Evolutionary conservation across 2,329 filamentous ascomycete genomes (phyloP), one percentile per base, ranked within the genome.

Genomic region (Xylariaceae sp.): DNA sequence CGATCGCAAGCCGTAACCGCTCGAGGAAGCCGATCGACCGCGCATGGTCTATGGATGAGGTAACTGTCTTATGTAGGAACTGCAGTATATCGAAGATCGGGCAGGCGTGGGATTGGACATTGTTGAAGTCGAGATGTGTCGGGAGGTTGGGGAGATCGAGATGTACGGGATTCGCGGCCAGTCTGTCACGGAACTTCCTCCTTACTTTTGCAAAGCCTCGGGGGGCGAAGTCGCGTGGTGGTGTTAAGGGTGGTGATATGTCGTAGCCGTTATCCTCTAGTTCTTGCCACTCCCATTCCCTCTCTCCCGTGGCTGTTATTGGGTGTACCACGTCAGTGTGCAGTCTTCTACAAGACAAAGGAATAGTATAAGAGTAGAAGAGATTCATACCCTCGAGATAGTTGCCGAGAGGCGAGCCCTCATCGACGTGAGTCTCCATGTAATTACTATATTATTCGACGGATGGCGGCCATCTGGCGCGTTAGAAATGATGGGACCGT

Each of bases 361-460:
- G n/a, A n/a, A 37, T 34, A 16, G 19, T 34, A 39, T 17, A 41
- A 10, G 36, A 7, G 40, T 17, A 5, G 17, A 27, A 22, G 12
- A 8, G 40, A 25, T 47, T 40, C 56, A 45, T 59, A 63, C 60
- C 59, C 55, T 63, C 58, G 41, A 62, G 56, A 54, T 63, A 63
- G 53, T 62, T 62, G 60, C 60, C 59, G 56, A 63, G 53, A 59
- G 60, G 60, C 58, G 60, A 60, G 42, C 59, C 60, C 55, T 63
- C 59, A 55, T 63, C 59, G 52, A 63, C 53, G 56, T 62, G 57
- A 56, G 59, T 61, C 58, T 63, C 60, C 60, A 63, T 63, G 58
- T 58, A 59, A 57, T 58, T 55, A 54, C 45, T 35, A 40, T 55
- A 54, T 57, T 45, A 49, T 52, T 57, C 55, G 49, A 59, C 43